phyloP scores from a whole-genome alignment of 1,284 basidiomycete species.

The Stygiomarasmius scandens region DNA sequence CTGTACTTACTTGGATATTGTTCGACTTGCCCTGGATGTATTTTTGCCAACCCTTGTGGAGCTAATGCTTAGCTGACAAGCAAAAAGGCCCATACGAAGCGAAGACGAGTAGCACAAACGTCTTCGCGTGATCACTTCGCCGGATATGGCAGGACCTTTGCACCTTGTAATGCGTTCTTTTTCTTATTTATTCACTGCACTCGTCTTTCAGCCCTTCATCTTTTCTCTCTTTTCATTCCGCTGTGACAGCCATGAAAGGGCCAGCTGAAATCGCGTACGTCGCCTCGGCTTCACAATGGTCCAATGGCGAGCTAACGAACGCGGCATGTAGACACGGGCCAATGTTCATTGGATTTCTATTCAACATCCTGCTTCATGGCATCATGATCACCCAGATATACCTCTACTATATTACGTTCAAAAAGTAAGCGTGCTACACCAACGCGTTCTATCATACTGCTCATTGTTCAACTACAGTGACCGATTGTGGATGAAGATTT shows the following conservation, averaged over 20 bases:
- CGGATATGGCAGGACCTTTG: too few species aligned
- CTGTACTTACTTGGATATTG: too few species aligned
- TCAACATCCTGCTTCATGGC: slow-evolving; percentile 39
- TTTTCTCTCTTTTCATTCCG: not conserved
- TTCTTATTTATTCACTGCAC: not conserved
- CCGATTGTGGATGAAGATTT: slow-evolving; percentile 23
- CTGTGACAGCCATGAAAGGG: slow-evolving; percentile 7
- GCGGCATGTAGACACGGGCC: slow-evolving; percentile 33
- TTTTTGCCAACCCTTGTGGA: too few species aligned
- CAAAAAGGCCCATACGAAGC: too few species aligned
- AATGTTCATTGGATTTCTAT: slow-evolving; percentile 35
- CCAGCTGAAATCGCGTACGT: slow-evolving; percentile 21
- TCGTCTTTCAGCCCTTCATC: not conserved
- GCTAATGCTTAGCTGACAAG: too few species aligned
- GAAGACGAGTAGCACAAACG: too few species aligned
- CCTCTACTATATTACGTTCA: slow-evolving; percentile 35
- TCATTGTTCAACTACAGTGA: slow-evolving; percentile 19
- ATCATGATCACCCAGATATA: slow-evolving; percentile 42
- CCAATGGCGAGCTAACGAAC: not conserved
- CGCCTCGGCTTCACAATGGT: slow-evolving; percentile 11
- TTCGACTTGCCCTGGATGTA: too few species aligned
- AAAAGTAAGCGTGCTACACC: slow-evolving; percentile 24
- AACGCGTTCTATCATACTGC: not conserved
- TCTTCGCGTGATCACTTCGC: too few species aligned
- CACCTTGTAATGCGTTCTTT: too few species aligned